Conservation (phyloP, 2,329 filamentous ascomycete genomes). For the Arthrobotrys pseudoclavata region DNA sequence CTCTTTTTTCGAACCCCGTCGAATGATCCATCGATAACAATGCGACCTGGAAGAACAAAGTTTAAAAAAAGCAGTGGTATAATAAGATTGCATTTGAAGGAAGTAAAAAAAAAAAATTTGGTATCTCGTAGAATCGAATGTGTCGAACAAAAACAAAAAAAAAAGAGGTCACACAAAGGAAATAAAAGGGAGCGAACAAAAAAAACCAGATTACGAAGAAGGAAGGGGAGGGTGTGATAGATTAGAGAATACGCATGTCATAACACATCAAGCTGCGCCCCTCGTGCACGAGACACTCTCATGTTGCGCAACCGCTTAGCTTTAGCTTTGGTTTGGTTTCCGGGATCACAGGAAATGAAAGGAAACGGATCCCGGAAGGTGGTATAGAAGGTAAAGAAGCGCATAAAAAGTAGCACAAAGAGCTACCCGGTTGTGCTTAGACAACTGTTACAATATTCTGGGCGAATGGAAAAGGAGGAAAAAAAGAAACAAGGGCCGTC, state of each 20-base stretch:
- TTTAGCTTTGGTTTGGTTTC: not conserved
- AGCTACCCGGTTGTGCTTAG: conserved; percentile 11
- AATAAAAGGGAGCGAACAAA: conserved; percentile 12
- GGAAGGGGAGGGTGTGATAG: not conserved
- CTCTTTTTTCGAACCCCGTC: conserved; percentile 29
- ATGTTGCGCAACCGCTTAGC: conserved; percentile 31
- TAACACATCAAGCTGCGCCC: conserved; percentile 54
- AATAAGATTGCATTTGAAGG: conserved; percentile 14
- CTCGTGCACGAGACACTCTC: conserved; percentile 8
- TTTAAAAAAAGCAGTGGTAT: conserved; percentile 24
- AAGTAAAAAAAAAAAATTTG: conserved; percentile 30
- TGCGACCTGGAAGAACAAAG: conserved; percentile 16
- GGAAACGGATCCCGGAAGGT: conserved; percentile 10
- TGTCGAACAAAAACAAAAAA: conserved; percentile 2
- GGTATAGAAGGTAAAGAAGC: not conserved
- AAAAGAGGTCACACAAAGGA: conserved; percentile 34
- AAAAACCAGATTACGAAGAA: conserved; percentile 20
- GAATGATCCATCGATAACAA: conserved; percentile 23
- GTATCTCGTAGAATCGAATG: conserved; percentile 52
- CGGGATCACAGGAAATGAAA: conserved; percentile 29
- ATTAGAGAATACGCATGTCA: conserved; percentile 48
- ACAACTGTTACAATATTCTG: conserved; percentile 20
- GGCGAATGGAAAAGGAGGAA: conserved; percentile 1
- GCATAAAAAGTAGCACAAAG: conserved; percentile 7
- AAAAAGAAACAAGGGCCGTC: conserved; percentile 29